Conservation (phyloP, 1,139 yeast genomes). For the Tardiomyces digboiensis region DNA sequence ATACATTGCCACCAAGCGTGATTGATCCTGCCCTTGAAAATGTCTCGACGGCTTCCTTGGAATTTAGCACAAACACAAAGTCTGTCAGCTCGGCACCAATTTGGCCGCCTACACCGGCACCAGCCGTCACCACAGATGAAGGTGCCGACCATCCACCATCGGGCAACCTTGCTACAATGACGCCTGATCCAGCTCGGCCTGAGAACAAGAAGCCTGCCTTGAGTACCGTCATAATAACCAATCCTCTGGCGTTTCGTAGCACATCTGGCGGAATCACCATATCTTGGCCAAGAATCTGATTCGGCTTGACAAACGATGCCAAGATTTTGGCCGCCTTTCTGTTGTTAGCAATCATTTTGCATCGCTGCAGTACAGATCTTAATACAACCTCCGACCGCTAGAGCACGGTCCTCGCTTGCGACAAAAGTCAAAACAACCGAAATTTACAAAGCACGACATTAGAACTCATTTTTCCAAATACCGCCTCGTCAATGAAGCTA, state of each 20-base stretch:
- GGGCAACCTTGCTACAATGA: conserved; percentile 84
- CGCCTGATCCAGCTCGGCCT: conserved; percentile 97
- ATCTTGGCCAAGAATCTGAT: conserved; percentile 85
- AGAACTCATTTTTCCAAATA: no score
- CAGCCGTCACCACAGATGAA: conserved; percentile 90
- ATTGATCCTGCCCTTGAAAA: conserved; percentile 93
- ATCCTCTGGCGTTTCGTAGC: conserved; percentile 83
- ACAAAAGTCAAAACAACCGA: no score
- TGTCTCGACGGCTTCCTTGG: conserved; percentile 81
- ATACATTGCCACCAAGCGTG: conserved; percentile 90
- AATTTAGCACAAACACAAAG: conserved; percentile 86
- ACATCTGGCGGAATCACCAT: conserved; percentile 83
- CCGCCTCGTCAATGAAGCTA: no score
- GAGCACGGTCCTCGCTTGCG: no score
- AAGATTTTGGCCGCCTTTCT: conserved; percentile 95
- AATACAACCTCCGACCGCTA: neutral
- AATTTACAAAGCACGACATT: no score
- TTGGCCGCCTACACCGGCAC: conserved; percentile 99
- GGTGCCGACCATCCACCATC: conserved; percentile 99
- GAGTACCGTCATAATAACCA: conserved; percentile 82
- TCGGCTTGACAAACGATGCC: conserved; percentile 89
- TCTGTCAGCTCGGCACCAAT: conserved; percentile 96
- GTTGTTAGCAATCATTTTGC: conserved; percentile 4
- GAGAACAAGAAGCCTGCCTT: conserved; percentile 96
- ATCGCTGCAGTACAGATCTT: neutral